These are phyloP conservation scores for Candida suzukii DNA, from an alignment of 805 yeast species.

Conservation along the genomic window DNA sequence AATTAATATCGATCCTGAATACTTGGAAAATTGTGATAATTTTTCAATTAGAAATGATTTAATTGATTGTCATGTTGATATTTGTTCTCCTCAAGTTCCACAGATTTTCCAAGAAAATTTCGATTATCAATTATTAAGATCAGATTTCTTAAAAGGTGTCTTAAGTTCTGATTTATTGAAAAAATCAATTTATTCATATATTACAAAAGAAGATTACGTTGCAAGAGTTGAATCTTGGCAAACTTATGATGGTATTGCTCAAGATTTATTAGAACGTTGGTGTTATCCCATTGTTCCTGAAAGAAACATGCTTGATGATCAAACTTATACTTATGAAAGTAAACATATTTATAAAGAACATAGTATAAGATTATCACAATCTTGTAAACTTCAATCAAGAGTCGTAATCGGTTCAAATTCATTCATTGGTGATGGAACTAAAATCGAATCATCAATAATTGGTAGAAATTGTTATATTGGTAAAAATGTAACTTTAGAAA, in stretches of 20 bases:
- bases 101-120: conserved; percentile 94
- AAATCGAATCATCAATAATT: conserved; percentile 62
- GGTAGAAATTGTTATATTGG: conserved; percentile 88
- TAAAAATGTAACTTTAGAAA: conserved; percentile 57
- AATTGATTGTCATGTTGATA: conserved; percentile 94
- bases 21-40: conserved; percentile 69
- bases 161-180: conserved; percentile 84
- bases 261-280: conserved; percentile 88
- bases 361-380: conserved; percentile 84
- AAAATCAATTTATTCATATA: conserved; percentile 84
- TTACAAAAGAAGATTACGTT: conserved; percentile 75
- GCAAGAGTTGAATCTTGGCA: conserved; percentile 95
- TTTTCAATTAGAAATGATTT: conserved; percentile 83
- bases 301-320: conserved; percentile 62
- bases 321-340: conserved; percentile 71
- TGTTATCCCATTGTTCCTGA: conserved; percentile 90
- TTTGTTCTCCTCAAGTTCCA: conserved; percentile 91
- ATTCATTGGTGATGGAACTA: conserved; percentile 67
- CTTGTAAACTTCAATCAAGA: conserved; percentile 76
- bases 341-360: conserved; percentile 87
- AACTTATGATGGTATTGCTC: conserved; percentile 86
- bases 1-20: conserved; percentile 74
- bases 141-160: conserved; percentile 87
- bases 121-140: conserved; percentile 82
- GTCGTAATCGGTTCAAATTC: conserved; percentile 80